phyloP scores from a whole-genome alignment of 2,329 filamentous ascomycete genomes.

The Nemania sp. region DNA sequence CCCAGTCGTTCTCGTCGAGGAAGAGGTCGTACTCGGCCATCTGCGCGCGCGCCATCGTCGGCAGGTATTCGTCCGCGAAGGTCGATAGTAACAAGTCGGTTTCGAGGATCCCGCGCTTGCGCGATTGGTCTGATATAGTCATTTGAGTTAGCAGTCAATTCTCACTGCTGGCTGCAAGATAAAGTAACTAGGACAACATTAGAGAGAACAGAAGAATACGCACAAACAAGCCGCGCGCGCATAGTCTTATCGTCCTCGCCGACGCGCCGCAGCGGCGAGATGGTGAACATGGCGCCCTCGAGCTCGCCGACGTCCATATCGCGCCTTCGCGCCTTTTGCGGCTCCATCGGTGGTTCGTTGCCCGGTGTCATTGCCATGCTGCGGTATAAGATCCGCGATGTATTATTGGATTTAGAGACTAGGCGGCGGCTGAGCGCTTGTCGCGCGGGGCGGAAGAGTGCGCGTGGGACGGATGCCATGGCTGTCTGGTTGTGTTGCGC shows the following conservation, averaged over 20 bases:
- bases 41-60: constrained; percentile 70
- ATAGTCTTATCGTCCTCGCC: constrained; percentile 86
- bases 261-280: constrained; percentile 83
- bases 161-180: not conserved
- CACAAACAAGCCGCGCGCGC: constrained; percentile 78
- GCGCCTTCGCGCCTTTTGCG: constrained; percentile 29
- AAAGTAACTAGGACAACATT: not conserved
- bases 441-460: constrained; percentile 31
- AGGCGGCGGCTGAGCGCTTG: constrained; percentile 8
- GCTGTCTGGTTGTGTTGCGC: no score
- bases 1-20: constrained; percentile 99
- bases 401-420: not conserved
- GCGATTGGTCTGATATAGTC: constrained; percentile 75
- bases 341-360: constrained; percentile 38
- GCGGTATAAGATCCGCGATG: no score
- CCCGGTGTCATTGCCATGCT: constrained; percentile 28
- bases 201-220: constrained; percentile 43
- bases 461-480: constrained; percentile 32
- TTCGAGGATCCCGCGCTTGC: constrained; percentile 94
- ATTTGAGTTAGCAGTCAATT: not conserved
- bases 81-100: constrained; percentile 95
- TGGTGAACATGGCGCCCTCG: constrained; percentile 80
- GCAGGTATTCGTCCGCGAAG: constrained; percentile 81
- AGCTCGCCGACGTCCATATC: constrained; percentile 86
- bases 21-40: constrained; percentile 87